Percentiles rank a stretch among this genome's conserved stretches.
phyloP scores from a whole-genome alignment of 257 asterid species.

The Ajuga chamaepitys region DNA sequence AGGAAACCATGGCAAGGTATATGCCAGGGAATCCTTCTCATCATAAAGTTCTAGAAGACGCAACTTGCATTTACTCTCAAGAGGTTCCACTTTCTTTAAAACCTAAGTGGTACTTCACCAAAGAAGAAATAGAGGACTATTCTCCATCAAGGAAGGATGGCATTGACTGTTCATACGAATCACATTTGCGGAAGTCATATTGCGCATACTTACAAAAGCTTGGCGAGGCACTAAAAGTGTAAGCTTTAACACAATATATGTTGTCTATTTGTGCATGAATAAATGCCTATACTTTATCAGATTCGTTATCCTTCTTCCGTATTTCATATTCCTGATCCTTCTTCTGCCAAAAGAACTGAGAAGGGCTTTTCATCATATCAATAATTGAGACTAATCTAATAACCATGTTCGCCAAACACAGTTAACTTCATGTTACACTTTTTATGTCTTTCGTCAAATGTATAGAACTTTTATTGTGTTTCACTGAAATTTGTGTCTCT shows the following conservation, averaged over 20 bases:
- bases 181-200: slow-evolving; percentile 36
- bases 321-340: neutral
- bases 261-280: neutral
- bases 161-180: slow-evolving; percentile 30
- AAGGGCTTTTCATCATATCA: neutral
- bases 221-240: slow-evolving; percentile 57
- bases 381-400: neutral
- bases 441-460: neutral
- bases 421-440: neutral
- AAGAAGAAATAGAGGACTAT: slow-evolving; percentile 40
- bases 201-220: slow-evolving; percentile 50
- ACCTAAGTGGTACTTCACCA: slow-evolving; percentile 45
- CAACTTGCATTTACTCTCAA: slow-evolving; percentile 6
- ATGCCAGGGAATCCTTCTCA: slow-evolving; percentile 33
- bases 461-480: neutral
- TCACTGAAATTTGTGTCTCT: neutral
- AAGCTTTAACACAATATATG: slow-evolving; percentile 20
- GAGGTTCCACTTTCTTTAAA: slow-evolving; percentile 14
- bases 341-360: neutral
- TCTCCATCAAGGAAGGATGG: slow-evolving; percentile 67
- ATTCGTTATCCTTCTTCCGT: neutral
- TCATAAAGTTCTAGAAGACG: slow-evolving; percentile 11
- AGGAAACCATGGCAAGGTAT: slow-evolving; percentile 32
- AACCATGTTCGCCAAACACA: neutral
- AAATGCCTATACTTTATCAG: neutral